These are phyloP conservation scores for Gossypium arboreum DNA, from an alignment of 345 rosid genomes.

Conservation along the genomic window DNA sequence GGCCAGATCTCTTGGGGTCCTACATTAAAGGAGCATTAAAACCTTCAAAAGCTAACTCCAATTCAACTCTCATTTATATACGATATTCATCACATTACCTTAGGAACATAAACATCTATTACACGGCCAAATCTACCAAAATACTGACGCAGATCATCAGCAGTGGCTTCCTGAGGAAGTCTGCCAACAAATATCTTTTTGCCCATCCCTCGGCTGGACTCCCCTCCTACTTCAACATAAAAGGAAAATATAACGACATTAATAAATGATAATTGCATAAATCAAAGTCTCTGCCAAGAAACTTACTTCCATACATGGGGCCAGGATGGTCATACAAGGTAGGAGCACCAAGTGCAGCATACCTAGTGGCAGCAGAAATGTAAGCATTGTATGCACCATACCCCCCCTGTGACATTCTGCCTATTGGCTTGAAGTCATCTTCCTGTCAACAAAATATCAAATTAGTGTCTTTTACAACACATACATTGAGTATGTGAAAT, in stretches of 20 bases:
- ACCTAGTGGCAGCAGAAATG: conserved; percentile 95
- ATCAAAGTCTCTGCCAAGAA: neutral
- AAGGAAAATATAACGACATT: neutral
- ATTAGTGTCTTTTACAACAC: neutral
- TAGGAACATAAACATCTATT: conserved; percentile 90
- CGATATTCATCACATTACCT: conserved; percentile 30
- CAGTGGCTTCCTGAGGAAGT: conserved; percentile 93
- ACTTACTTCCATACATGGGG: conserved; percentile 80
- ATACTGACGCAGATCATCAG: conserved; percentile 82
- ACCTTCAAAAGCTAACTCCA: neutral
- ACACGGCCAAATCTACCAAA: conserved; percentile 93
- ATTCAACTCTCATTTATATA: neutral
- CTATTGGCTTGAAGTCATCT: conserved; percentile 72
- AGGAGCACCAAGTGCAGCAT: conserved; percentile 94
- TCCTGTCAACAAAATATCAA: conserved; percentile 42
- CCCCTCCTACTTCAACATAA: conserved; percentile 50
- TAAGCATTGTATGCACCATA: conserved; percentile 99
- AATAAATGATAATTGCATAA: neutral
- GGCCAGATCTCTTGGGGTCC: conserved; percentile 95
- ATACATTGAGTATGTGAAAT: neutral
- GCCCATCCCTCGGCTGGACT: conserved; percentile 68
- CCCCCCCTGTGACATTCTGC: conserved; percentile 65
- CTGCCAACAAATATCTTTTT: conserved; percentile 95
- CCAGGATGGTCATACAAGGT: conserved; percentile 90
- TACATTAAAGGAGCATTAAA: conserved; percentile 24